These are phyloP conservation scores for Cucurbita pepo DNA, from an alignment of 306 rosid species.

Conservation along the genomic window DNA sequence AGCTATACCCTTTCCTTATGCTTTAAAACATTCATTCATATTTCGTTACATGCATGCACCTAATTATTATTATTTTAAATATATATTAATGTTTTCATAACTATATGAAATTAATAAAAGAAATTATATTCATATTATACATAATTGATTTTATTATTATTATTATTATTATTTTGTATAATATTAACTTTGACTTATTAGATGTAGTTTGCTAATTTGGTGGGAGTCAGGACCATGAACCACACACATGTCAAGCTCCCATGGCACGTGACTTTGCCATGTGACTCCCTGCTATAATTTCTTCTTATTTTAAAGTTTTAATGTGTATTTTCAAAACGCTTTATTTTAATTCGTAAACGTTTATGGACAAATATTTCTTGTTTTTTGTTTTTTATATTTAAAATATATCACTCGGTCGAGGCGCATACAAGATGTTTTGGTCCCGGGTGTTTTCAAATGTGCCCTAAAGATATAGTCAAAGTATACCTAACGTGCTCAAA, in stretches of 20 bases:
- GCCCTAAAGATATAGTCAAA: neutral
- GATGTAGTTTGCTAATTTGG: neutral
- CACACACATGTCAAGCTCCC: neutral
- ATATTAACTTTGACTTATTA: neutral
- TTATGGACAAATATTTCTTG: neutral
- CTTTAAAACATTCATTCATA: neutral
- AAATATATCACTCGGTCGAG: neutral
- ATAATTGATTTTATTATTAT: neutral
- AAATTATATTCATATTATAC: neutral
- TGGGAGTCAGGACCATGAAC: neutral
- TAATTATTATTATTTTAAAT: neutral
- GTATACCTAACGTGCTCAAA: neutral
- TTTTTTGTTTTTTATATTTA: no score
- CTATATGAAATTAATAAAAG: neutral
- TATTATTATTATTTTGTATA: neutral
- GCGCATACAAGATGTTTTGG: no score
- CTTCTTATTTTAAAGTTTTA: neutral
- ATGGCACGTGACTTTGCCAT: constrained; percentile 6
- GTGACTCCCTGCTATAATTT: neutral
- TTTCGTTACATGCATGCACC: neutral
- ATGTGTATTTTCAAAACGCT: neutral
- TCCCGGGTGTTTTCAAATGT: neutral
- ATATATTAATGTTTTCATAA: neutral
- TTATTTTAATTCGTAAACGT: neutral
- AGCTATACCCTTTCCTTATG: neutral